Evolutionary conservation across 768 basidiomycete genomes (phyloP), one percentile per base, ranked within the genome.

Genomic region (Collybia nuda): DNA sequence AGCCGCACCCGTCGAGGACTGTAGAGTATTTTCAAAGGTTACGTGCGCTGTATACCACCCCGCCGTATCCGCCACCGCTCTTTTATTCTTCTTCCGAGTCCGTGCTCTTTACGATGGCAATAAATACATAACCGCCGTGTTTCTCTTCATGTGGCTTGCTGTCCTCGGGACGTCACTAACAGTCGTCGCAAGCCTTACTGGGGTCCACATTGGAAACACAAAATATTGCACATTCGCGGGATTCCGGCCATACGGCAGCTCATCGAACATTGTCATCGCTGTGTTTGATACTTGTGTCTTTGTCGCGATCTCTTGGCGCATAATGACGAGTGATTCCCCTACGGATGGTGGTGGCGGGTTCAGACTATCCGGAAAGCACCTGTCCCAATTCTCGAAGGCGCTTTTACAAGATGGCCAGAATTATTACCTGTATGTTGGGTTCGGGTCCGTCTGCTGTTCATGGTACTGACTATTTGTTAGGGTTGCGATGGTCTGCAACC

Each of bases 281-380:
- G 40, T 62, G 44, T 62, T 64, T 43, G 68, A 70, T 46, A 66
- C 69, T 1, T 61, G 65, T 14, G 62, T 74, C 11, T 73, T 71
- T 53, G 38, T 74, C 6, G 69, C 64, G 6, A 68, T 74, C 28
- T 70, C 68, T 0, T 69, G 52, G 58, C 58, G 52, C 51, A 50
- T 53, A 22, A 41, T 60, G 52, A 51, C 44, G 42, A 52, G 39
- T 18, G 48, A n/a, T 42, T 49, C 39, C 12, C 15, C 38, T 15
- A 26, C 32, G 9, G 42, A 8, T 0, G 58, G 53, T 12, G 55
- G 47, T 15, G 52, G 44, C 1, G 48, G 65, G 18, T 32, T 32
- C 32, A 11, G 32, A 4, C n/a, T 65, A 3, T 51, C 62, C 1
- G 65, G 63, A 17, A 52, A 56, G 28, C 48, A 47, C 7, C 56